Evolutionary conservation across 352 stramenopile species (phyloP).

Genomic region (Lagenidium giganteum): DNA sequence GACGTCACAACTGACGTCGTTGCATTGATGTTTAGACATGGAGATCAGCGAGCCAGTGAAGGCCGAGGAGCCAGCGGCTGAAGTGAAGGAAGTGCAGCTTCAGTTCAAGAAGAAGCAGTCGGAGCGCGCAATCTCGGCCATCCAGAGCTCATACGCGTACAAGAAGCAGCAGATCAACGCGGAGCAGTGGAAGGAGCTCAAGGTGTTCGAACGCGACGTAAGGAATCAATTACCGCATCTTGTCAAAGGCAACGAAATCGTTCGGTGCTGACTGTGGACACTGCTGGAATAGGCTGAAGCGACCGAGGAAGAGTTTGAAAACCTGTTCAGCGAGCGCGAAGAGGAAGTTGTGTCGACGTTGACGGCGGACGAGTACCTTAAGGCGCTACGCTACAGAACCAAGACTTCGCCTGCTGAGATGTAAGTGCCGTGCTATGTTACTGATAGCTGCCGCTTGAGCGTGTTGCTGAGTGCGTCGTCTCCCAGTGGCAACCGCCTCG

Average conservation of each 20-base stretch:
- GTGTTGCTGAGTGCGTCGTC: not conserved
- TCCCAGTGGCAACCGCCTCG: constrained; percentile 11
- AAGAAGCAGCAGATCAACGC: constrained; percentile 80
- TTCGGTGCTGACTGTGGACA: not conserved
- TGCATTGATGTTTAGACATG: constrained; percentile 22
- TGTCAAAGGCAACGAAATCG: not conserved
- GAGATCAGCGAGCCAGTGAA: constrained; percentile 50
- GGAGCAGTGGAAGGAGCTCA: constrained; percentile 72
- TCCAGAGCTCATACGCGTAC: constrained; percentile 83
- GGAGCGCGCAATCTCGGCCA: constrained; percentile 65
- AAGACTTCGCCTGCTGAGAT: constrained; percentile 20
- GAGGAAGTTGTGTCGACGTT: constrained; percentile 66
- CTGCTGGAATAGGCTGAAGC: constrained; percentile 13
- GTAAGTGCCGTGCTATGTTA: not conserved
- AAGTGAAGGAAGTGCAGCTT: constrained; percentile 81
- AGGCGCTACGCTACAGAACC: constrained; percentile 65
- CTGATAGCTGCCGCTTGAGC: not conserved
- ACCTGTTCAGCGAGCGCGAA: constrained; percentile 79
- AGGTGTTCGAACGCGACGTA: constrained; percentile 67
- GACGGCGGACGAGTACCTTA: constrained; percentile 65
- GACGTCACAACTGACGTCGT: not conserved
- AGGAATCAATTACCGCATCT: constrained; percentile 9
- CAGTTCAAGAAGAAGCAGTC: constrained; percentile 87
- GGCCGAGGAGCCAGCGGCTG: constrained; percentile 32
- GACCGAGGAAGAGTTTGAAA: constrained; percentile 74